Evolutionary conservation across 2,329 filamentous ascomycete species (phyloP), one percentile per base, ranked within the genome.

Genomic region (Colletotrichum acutatum): DNA sequence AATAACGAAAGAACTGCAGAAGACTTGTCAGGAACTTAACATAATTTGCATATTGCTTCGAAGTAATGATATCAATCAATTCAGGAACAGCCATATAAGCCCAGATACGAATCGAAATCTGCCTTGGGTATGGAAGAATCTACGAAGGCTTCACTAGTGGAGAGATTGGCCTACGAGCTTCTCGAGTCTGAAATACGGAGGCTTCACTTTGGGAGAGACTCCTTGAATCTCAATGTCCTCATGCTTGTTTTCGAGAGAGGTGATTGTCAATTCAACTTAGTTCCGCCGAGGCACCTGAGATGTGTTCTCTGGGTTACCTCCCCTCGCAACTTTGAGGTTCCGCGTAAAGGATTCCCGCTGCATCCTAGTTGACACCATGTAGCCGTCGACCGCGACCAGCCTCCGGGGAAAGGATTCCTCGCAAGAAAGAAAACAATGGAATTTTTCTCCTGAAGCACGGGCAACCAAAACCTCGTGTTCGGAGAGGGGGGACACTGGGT

Each of bases 161-260:
- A 5, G 2, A 49, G 8, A 22, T 7, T 19, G 19, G 4, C 8
- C 42, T 22, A 49, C 42, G 19, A 49, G 19, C 16, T 22, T 22
- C 42, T 49, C 7, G 19, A 49, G 42, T 49, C 42, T 2, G 8
- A 22, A 9, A 1, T 22, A 3, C 4, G 19, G 42, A 22, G 8
- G 3, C 1, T 9, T n/a, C 42, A 49, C 1, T 49, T 49, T 22
- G 19, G 19, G 4, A 49, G 19, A 42, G 42, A 4, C 42, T 49
- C 6, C 5, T 11, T 0, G 2, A n/a, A n/a, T n/a, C 1, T n/a
- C 19, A 49, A 11, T 11, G 8, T 19, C 4, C 19, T 8, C 1
- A 11, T n/a, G 19, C 19, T 49, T 1, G 19, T 7, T 49, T n/a
- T 22, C 42, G 19, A 19, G 19, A 22, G 42, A n/a, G 19, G 1